Percentiles rank a stretch among this genome's conserved stretches.
These are phyloP conservation scores for Saccharum hybrid DNA, from an alignment of 202 grass and related monocot species.

Conservation along the genomic window DNA sequence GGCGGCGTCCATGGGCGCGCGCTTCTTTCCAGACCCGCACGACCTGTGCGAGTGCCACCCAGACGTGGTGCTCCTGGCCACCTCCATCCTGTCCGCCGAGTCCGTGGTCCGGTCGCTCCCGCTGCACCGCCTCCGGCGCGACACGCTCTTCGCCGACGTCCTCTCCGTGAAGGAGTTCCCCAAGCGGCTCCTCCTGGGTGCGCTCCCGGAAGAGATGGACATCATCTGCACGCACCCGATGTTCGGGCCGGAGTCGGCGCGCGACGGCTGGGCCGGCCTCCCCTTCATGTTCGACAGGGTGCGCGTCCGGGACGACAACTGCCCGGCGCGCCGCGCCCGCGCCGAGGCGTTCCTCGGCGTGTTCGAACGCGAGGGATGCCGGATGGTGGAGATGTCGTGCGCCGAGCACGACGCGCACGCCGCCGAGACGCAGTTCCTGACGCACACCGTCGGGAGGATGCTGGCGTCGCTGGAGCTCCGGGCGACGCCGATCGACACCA, in stretches of 20 bases:
- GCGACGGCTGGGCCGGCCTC: constrained; percentile 62
- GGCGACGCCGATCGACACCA: constrained; percentile 51
- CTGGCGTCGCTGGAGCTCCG: constrained; percentile 51
- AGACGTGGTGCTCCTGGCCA: constrained; percentile 65
- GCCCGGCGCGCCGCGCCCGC: constrained; percentile 44
- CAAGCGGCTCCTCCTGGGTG: constrained; percentile 54
- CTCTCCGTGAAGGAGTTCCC: constrained; percentile 91
- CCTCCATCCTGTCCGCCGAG: constrained; percentile 73
- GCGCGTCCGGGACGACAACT: constrained; percentile 49
- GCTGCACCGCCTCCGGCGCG: constrained; percentile 68
- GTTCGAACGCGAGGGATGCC: constrained; percentile 67
- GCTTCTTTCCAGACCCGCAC: constrained; percentile 68
- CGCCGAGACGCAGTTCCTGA: constrained; percentile 72
- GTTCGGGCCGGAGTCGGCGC: constrained; percentile 76
- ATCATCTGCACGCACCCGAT: constrained; percentile 87
- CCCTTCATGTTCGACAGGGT: constrained; percentile 70
- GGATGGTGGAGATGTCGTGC: constrained; percentile 79
- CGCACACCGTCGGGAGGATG: constrained; percentile 68
- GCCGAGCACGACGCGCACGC: constrained; percentile 65
- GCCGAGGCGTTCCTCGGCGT: constrained; percentile 56
- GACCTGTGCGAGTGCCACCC: constrained; percentile 84
- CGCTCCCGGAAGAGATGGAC: constrained; percentile 60
- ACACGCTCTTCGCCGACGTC: constrained; percentile 81
- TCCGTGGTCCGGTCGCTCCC: constrained; percentile 61
- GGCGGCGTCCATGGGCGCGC: constrained; percentile 48